phyloP scores from a whole-genome alignment of 352 stramenopile genomes.

The Sclerospora graminicola region DNA sequence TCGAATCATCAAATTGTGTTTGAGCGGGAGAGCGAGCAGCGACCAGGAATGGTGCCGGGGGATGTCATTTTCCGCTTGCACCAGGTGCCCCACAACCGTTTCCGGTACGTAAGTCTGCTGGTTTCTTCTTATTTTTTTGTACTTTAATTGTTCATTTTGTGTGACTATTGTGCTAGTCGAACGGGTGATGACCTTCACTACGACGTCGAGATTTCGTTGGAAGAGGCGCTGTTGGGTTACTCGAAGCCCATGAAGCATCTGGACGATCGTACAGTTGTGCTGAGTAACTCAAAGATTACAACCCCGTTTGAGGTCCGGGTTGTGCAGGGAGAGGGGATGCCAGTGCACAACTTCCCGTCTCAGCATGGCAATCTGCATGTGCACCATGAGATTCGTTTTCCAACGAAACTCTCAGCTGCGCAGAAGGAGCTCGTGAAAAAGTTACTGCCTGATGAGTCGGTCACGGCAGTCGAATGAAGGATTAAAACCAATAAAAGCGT shows the following conservation, averaged over 20 bases:
- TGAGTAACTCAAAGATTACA: constrained; percentile 81
- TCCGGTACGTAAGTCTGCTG: constrained; percentile 35
- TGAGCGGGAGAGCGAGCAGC: constrained; percentile 77
- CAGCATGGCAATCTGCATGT: constrained; percentile 91
- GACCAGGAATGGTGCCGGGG: constrained; percentile 80
- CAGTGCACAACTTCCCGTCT: constrained; percentile 83
- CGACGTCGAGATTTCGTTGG: constrained; percentile 91
- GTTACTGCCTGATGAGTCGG: constrained; percentile 23
- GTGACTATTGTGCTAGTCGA: too few species aligned
- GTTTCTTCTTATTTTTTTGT: background rate
- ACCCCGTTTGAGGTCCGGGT: constrained; percentile 89
- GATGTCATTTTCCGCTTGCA: constrained; percentile 94
- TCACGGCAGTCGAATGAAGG: constrained; percentile 14
- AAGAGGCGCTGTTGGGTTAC: constrained; percentile 95
- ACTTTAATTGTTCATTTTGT: too few species aligned
- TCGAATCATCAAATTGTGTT: constrained; percentile 82
- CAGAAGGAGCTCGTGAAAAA: constrained; percentile 82
- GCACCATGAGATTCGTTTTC: constrained; percentile 93
- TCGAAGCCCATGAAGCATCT: constrained; percentile 87
- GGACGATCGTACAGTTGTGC: constrained; percentile 87
- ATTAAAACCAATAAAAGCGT: background rate
- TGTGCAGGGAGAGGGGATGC: constrained; percentile 94
- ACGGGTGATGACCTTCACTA: constrained; percentile 93
- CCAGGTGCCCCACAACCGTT: constrained; percentile 82
- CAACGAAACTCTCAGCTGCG: constrained; percentile 68